phyloP scores from a whole-genome alignment of 1,284 basidiomycete genomes.

The Ustilago nuda region DNA sequence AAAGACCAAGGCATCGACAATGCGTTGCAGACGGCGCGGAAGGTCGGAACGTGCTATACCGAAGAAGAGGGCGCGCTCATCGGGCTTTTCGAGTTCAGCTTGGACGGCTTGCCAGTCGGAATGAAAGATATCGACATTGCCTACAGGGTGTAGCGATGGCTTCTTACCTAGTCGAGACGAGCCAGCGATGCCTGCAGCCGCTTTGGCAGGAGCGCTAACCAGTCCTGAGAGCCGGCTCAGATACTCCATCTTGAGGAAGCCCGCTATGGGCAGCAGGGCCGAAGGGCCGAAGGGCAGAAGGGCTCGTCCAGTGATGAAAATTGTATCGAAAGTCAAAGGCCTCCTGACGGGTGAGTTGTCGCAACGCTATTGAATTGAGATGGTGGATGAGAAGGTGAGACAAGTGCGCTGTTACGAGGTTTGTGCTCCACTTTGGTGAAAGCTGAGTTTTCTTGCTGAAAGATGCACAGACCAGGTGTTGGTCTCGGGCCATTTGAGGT shows the following conservation, averaged over 20 bases:
- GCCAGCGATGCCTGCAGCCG: slow-evolving; percentile 26
- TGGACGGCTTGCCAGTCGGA: slow-evolving; percentile 49
- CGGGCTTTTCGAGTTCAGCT: slow-evolving; percentile 75
- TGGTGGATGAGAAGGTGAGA: not conserved
- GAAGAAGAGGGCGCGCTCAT: slow-evolving; percentile 81
- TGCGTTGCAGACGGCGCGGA: slow-evolving; percentile 79
- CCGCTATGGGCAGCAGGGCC: slow-evolving; percentile 18
- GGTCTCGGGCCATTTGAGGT: slow-evolving; percentile 6
- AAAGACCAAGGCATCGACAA: slow-evolving; percentile 87
- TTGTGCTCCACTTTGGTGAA: not conserved
- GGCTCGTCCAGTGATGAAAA: too few species aligned
- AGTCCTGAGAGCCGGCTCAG: slow-evolving; percentile 49
- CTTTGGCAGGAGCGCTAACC: slow-evolving; percentile 43
- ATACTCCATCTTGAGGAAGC: slow-evolving; percentile 42
- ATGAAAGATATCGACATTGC: slow-evolving; percentile 48
- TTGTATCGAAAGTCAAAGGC: too few species aligned
- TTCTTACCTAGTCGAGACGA: slow-evolving; percentile 42
- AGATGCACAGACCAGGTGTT: slow-evolving; percentile 25
- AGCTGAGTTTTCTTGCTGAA: not conserved
- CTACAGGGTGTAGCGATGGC: slow-evolving; percentile 42
- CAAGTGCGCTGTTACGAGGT: not conserved
- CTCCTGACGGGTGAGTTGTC: too few species aligned
- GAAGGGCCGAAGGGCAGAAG: too few species aligned
- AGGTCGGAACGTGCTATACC: slow-evolving; percentile 87
- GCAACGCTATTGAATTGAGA: not conserved